Percentiles rank a stretch among this genome's conserved stretches.
Conservation (phyloP, 257 asterid genomes). For the Hygrophila difformis region DNA sequence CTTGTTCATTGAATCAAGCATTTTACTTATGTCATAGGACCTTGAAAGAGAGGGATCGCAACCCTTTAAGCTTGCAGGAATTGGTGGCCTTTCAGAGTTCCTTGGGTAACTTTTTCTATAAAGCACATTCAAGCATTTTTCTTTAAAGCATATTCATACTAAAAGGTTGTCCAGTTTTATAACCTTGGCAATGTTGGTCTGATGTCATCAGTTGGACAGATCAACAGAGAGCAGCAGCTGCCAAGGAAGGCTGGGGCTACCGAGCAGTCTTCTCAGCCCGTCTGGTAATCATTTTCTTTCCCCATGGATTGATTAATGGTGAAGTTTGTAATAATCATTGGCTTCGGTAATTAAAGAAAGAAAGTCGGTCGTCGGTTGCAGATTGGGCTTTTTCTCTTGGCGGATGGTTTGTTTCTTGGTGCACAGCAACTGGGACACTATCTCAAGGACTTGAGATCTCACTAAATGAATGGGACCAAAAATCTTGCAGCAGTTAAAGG, state of each 20-base stretch:
- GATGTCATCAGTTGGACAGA: conserved; percentile 99
- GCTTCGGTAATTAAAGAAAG: not conserved
- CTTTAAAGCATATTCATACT: not conserved
- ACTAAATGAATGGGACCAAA: too few species aligned
- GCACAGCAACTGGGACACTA: conserved; percentile 69
- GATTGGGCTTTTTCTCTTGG: conserved; percentile 63
- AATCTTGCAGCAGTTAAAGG: not conserved
- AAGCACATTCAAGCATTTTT: too few species aligned
- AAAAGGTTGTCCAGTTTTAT: too few species aligned
- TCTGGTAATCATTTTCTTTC: conserved; percentile 39
- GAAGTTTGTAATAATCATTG: too few species aligned
- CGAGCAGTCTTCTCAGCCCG: conserved; percentile 77
- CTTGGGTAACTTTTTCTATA: conserved; percentile 55
- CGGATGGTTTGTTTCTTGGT: conserved; percentile 71
- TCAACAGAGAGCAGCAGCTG: conserved; percentile 88
- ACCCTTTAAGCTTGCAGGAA: conserved; percentile 92
- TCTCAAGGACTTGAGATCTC: conserved; percentile 59
- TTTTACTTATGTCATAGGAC: conserved; percentile 42
- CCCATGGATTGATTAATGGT: conserved; percentile 3
- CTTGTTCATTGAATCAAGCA: not conserved
- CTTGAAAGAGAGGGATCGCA: conserved; percentile 87
- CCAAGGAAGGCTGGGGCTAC: conserved; percentile 91
- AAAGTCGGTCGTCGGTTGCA: conserved; percentile 17
- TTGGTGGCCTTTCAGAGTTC: conserved; percentile 93
- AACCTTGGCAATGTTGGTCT: too few species aligned